Percentiles rank a stretch among this genome's conserved stretches.
Conservation (phyloP, 2,329 filamentous ascomycete genomes). For the Aspergillus felis region DNA sequence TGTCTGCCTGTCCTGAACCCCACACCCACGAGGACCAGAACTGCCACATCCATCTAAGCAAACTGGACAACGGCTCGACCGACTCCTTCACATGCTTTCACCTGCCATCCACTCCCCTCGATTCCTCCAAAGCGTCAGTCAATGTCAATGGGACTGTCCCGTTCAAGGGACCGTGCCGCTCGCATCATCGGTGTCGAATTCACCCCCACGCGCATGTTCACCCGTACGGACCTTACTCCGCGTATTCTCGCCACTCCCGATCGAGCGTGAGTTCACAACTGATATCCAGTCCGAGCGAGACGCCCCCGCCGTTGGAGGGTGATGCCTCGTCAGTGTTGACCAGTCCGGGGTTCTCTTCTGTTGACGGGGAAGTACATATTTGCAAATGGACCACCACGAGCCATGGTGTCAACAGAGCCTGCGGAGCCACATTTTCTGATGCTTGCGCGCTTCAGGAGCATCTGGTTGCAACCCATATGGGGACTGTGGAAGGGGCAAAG, state of each 20-base stretch:
- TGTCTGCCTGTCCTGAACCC: constrained; percentile 23
- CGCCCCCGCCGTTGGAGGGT: constrained; percentile 33
- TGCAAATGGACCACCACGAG: constrained; percentile 35
- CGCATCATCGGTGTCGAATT: constrained; percentile 30
- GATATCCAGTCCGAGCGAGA: constrained; percentile 34
- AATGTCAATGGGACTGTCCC: constrained; percentile 18
- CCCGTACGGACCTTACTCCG: constrained; percentile 31
- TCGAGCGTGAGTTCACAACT: constrained; percentile 37
- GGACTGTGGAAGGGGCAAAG: constrained; percentile 34
- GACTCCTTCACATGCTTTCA: constrained; percentile 29
- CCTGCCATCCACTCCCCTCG: constrained; percentile 27
- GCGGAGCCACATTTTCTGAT: constrained; percentile 35
- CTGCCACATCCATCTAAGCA: constrained; percentile 12
- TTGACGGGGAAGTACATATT: constrained; percentile 32
- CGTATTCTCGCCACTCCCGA: constrained; percentile 33
- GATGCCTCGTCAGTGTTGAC: constrained; percentile 34
- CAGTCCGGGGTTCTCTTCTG: constrained; percentile 30
- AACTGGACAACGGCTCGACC: constrained; percentile 18
- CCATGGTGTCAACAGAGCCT: constrained; percentile 26
- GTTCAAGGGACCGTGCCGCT: constrained; percentile 28
- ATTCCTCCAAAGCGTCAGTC: constrained; percentile 25
- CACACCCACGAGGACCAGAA: constrained; percentile 20
- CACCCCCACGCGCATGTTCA: constrained; percentile 32
- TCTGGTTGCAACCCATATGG: constrained; percentile 35
- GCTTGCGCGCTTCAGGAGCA: constrained; percentile 39